Base-by-base conservation (phyloP, 495 filamentous ascomycete species). In the Delitschia confertaspora region DNA sequence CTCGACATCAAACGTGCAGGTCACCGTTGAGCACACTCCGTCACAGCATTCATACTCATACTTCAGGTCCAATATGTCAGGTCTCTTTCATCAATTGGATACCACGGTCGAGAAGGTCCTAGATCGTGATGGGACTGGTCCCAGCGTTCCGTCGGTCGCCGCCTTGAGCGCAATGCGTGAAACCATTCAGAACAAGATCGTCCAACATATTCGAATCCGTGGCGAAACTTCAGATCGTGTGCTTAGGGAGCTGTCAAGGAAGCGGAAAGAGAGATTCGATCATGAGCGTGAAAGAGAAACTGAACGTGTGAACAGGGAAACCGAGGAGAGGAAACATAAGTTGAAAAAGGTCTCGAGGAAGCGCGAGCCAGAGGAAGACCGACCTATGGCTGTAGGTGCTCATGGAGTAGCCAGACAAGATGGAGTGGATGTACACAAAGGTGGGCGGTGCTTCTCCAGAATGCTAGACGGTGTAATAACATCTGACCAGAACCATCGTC, bases 221-320 rank as follows among this genome's bases (percentile, higher is more conserved):
- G 43, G 38, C 20, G 56, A 63, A 22, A 39, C 45, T 0, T 65
- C 59, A 24, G 61, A 67, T 32, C 47, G 51, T 37, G 70, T 80
- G 34, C 93, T 98, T 85, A 73, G 82, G 34, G 83, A 85, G 47
- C 68, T 98, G n/a, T 82, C 88, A 58, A 69, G 78, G 44, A 76
- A 74, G 32, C 69, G 89, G 3, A 81, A 76, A 37, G 52, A 64
- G 43, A 48, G 63, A 11, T 17, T 49, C 14, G 26, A 47, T 18
- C 46, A 46, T 16, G 60, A 66, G 20, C 51, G 60, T 6, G 62
- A 64, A 40, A 25, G 41, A 26, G 51, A 56, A 25, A 32, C 58
- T 25, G 45, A 54, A 25, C 33, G 38, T 23, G 38, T 41, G 8
- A 57, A 52, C 19, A 48, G 53, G 37, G 55, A 58, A n/a, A 45